phyloP scores from a whole-genome alignment of 2,329 filamentous ascomycete genomes.

The Hymenoscyphus linearis region DNA sequence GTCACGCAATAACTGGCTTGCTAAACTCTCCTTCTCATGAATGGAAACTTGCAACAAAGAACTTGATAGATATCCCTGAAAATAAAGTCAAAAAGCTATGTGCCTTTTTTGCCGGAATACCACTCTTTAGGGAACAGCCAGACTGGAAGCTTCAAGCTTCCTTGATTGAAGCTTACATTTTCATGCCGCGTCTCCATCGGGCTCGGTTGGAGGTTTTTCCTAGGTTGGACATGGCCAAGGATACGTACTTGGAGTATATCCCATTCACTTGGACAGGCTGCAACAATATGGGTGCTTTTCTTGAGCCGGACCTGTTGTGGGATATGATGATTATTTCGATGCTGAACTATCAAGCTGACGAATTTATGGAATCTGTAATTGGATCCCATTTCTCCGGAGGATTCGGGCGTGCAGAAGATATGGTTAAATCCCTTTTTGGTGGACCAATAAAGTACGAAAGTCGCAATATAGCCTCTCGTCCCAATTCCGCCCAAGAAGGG shows the following conservation, averaged over 20 bases:
- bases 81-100: no score
- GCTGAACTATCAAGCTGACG: constrained; percentile 4
- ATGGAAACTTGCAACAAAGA: no score
- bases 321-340: constrained; percentile 6
- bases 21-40: not conserved
- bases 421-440: no score
- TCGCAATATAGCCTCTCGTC: no score
- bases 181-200: not conserved
- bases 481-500: no score
- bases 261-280: not conserved
- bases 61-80: no score
- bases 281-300: not conserved
- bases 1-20: no score
- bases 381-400: no score
- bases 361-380: not conserved
- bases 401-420: no score
- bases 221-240: not conserved
- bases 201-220: not conserved
- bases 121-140: not conserved
- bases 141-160: not conserved
- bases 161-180: not conserved
- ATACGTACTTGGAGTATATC: constrained; percentile 4
- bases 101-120: no score
- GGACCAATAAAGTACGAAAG: not conserved
- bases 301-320: not conserved